Percentiles rank a stretch among this genome's conserved stretches.
phyloP scores from a whole-genome alignment of 495 filamentous ascomycete species.

The Penicillium turbatum region DNA sequence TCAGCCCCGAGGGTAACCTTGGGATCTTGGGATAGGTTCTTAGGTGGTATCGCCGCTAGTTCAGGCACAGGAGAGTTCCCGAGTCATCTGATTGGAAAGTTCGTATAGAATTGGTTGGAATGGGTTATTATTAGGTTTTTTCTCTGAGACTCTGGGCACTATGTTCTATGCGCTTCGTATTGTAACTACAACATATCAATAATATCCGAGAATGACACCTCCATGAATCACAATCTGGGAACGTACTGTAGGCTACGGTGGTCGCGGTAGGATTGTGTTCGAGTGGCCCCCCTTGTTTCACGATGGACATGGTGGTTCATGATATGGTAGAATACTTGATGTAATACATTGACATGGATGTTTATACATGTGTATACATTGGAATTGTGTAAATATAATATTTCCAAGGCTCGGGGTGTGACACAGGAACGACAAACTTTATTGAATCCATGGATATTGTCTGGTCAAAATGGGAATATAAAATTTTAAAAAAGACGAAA shows the following conservation, averaged over 20 bases:
- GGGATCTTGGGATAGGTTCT: not conserved
- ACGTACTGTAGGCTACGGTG: not conserved
- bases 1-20: not conserved
- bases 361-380: too few species aligned
- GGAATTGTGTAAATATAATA: too few species aligned
- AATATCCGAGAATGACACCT: too few species aligned
- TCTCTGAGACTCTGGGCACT: too few species aligned
- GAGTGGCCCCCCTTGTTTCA: not conserved
- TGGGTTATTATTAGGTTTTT: not conserved
- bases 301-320: not conserved
- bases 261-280: not conserved
- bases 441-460: too few species aligned
- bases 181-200: too few species aligned
- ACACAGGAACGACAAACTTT: too few species aligned
- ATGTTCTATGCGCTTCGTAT: not conserved
- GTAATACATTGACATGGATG: too few species aligned
- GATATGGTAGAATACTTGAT: not conserved
- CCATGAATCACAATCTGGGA: too few species aligned
- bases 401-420: too few species aligned
- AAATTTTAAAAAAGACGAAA: too few species aligned
- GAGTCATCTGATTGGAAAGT: conserved; percentile 5
- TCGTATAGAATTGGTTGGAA: not conserved
- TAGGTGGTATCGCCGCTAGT: not conserved
- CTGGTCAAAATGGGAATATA: too few species aligned
- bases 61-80: conserved; percentile 4